Base-by-base conservation (phyloP, 2,329 filamentous ascomycete genomes). In the Anthostomella pinea region DNA sequence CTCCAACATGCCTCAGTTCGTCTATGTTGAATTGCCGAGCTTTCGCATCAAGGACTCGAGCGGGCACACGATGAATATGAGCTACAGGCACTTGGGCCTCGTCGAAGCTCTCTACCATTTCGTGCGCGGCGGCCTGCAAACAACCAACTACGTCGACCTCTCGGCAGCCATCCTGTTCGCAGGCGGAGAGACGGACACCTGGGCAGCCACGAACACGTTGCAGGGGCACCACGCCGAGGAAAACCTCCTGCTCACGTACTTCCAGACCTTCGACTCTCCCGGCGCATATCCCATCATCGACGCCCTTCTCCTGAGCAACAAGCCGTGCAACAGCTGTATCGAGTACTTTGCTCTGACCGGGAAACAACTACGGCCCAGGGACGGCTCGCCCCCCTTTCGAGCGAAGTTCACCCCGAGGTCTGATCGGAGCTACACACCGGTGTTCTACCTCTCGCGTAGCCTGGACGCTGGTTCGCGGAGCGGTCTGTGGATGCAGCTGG, bases 271-370 rank as follows among this genome's bases (percentile, higher is more conserved):
- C 45, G 53, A 58, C 46, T 55, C 52, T 1, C 56, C 56, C 1
- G 56, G 56, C 0, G 51, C 56, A 1, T 59, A 55, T 31, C 56
- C 56, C 1, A 56, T 59, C 36, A 46, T 56, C 11, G 55, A 58
- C 43, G 53, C 54, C 7, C 44, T 59, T 45, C 43, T 59, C 1
- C 39, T 59, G 7, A 30, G 41, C 23, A 35, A 43, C 27, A 56
- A 57, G 44, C 56, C 56, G 2, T 59, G 56, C 42, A 20, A 36
- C n/a, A 46, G 36, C 35, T 59, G 56, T 30, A 46, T 49, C 18
- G 52, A 46, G 6, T 58, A 58, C 40, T 59, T 58, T 41, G 35
- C 46, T 10, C 47, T 53, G 2, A 38, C 30, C 7, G 55, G 56
- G n/a, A 55, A 53, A 39, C 49, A 49, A 26, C 43, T 57, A 2